A percentile compares a stretch with the other conserved stretches of the same genome.
Conservation (phyloP, 176 grass and related monocot species). For the Rhynchospora tenuis region DNA sequence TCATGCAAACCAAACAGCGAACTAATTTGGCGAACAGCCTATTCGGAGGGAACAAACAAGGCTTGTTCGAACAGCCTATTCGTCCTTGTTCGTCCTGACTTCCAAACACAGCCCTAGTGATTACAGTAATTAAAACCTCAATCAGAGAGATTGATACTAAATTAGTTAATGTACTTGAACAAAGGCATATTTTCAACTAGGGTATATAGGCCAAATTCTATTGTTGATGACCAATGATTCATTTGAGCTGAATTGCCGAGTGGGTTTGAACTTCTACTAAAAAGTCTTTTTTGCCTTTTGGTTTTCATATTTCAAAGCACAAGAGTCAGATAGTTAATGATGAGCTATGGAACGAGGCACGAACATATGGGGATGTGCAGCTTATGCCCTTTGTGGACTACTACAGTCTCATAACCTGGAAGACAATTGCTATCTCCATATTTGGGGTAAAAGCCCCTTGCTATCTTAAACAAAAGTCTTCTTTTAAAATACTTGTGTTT, state of each 20-base stretch:
- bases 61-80: too few species aligned
- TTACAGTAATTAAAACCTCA: background rate
- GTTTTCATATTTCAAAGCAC: constrained; percentile 45
- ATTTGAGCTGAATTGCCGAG: background rate
- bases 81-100: too few species aligned
- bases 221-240: background rate
- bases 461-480: background rate
- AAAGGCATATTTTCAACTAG: background rate
- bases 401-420: constrained; percentile 96
- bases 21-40: too few species aligned
- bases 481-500: background rate
- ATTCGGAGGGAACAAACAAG: too few species aligned
- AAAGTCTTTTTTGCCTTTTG: constrained; percentile 19
- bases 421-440: constrained; percentile 94
- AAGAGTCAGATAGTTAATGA: constrained; percentile 95
- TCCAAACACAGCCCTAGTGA: too few species aligned
- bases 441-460: constrained; percentile 55
- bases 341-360: constrained; percentile 92
- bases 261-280: background rate
- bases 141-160: constrained; percentile 9
- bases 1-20: too few species aligned
- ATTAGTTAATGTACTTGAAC: background rate
- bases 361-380: constrained; percentile 88
- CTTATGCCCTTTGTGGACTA: constrained; percentile 99
- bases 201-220: background rate